Evolutionary conservation across 2,329 filamentous ascomycete species (phyloP).

Genomic region (Calonectria montana): DNA sequence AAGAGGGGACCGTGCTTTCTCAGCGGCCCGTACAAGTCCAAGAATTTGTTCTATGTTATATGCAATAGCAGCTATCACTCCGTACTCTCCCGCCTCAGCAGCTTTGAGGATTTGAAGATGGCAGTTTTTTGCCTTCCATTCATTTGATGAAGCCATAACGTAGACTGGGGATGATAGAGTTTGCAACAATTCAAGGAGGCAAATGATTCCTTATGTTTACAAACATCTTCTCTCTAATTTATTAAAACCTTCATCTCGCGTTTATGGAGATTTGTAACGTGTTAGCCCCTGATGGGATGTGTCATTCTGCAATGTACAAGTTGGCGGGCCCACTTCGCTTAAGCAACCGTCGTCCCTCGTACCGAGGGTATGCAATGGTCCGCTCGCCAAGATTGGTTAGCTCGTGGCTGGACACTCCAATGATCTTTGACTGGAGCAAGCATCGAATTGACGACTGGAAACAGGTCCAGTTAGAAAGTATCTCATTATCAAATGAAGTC

Average conservation of each 20-base stretch:
- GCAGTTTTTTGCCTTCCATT: conserved; percentile 23
- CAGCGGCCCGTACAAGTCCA: conserved; percentile 75
- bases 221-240: background rate
- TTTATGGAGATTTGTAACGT: background rate
- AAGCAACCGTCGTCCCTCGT: background rate
- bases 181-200: background rate
- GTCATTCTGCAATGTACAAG: background rate
- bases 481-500: too few species aligned
- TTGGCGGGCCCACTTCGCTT: background rate
- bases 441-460: too few species aligned
- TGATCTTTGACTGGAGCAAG: background rate
- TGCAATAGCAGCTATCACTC: conserved; percentile 26
- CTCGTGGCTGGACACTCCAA: background rate
- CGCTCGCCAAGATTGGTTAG: background rate
- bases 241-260: background rate
- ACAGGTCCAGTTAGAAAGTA: too few species aligned
- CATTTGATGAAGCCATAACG: background rate
- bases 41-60: conserved; percentile 78
- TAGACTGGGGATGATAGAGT: too few species aligned
- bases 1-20: conserved; percentile 71
- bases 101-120: conserved; percentile 29
- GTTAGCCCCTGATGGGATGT: background rate
- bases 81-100: conserved; percentile 26
- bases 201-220: too few species aligned
- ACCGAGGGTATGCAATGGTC: background rate